Evolutionary conservation across 2,329 filamentous ascomycete species (phyloP), one percentile per base, ranked within the genome.

Genomic region (Plenodomus biglobosus): DNA sequence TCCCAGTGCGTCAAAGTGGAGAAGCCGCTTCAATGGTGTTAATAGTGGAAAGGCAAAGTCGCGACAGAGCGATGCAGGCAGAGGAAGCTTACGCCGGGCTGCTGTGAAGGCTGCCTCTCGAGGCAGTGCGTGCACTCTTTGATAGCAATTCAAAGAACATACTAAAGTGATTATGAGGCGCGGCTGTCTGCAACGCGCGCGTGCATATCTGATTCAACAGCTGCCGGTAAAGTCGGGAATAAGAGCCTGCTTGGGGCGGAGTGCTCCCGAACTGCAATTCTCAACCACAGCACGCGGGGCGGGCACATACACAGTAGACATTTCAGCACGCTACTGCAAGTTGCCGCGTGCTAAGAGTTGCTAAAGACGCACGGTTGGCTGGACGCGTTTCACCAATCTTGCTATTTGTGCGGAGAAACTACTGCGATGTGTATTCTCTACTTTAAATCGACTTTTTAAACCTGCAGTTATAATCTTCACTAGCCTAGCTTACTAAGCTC

Each of bases 351-450:
- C 42, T 16, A 42, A 49, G 21, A 39, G 42, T 30, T 8, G 38
- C 42, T 49, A 46, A 39, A 34, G 37, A 44, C 40, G 44, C 38
- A 48, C 42, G 34, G 17, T 22, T n/a, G 11, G 27, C 48, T 20
- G 17, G 19, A 48, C 32, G 40, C 46, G 44, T 40, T 52, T 41
- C 40, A 16, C 43, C 43, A 21, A 45, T 42, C 36, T 52, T 53
- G 44, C 39, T 38, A 21, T 41, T 16, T 13, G 40, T 21, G 46
- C 43, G 40, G 45, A 46, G 50, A 47, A 53, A 53, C 43, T 56
- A 38, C 45, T 22, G 37, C n/a, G 47, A 44, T 42, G 32, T 38
- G 42, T 41, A 34, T n/a, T 48, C 39, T 16, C 42, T 13, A 46
- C 30, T 35, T 45, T 42, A 44, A 52, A 13, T 50, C 37, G n/a